Base-by-base conservation (phyloP, 2,329 filamentous ascomycete genomes). In the Pyrenochaeta sp. region DNA sequence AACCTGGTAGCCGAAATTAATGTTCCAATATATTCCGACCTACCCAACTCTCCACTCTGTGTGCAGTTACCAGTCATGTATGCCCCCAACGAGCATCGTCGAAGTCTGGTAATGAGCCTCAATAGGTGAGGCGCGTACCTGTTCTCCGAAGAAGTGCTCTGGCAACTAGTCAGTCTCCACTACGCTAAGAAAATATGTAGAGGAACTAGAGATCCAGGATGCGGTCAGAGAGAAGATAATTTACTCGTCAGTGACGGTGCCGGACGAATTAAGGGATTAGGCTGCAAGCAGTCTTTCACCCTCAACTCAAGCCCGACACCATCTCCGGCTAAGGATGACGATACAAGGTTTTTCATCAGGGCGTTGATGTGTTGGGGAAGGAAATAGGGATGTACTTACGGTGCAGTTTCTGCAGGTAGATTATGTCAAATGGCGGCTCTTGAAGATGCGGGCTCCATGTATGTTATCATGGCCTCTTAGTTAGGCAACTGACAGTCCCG, bases 261-360 rank as follows among this genome's bases (percentile, higher is more conserved):
- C 36, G 50, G 45, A 63, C 64, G 66, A 71, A 60, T 69, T 59
- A 50, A 62, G 47, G 62, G 62, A 54, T 65, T 62, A 51, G 54
- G 58, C 56, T 39, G 61, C 69, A 64, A 64, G 58, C 57, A 53
- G 55, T 55, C 61, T 59, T 63, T 66, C 57, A 62, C 58, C 51
- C 52, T 55, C 57, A 54, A 63, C 68, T 72, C 68, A 69, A 70
- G 64, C 56, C 58, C 24, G 46, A 44, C 56, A 39, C 57, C 50
- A 58, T 69, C 71, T 96, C 89, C 86, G 92, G 84, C 91, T 96
- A 96, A 96, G 92, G 92, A 96, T 96, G 92, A 96, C 91, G 90
- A 93, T 93, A 93, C 85, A 81, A 85, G 80, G 78, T 78, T 83
- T 93, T 88, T 95, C 92, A 94, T 96, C 92, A 94, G 90, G 73